Evolutionary conservation across 164 flowering plant species (phyloP), one percentile per base, ranked within the genome.

Genomic region (Cinnamomum micranthum): DNA sequence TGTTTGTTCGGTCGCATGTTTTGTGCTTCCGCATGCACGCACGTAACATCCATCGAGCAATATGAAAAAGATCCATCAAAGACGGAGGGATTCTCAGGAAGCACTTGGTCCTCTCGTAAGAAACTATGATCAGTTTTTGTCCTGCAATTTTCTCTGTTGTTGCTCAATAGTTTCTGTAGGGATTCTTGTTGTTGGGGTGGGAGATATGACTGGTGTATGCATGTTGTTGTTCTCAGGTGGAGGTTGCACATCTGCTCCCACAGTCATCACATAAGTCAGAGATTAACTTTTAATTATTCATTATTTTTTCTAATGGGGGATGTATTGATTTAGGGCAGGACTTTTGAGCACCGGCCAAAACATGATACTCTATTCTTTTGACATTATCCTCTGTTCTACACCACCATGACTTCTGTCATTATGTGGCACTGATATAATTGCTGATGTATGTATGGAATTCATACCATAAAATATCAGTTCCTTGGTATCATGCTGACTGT

Each of bases 81-180:
- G 80, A 95, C 73, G 1, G 95, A 86, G 94, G 83, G 96, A 92
- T 28, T 92, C 97, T 69, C 91, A 89, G 69, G 98, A 95, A 17
- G 98, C 99, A 65, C 95, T 95, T 76, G 86, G 86, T 74, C 97
- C 99, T 79, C 92, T 95, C 52, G 99, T 95, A 74, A 85, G 92
- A 65, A 31, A 11, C 19, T 28, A 12, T 66, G 5, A 7, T 35
- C 47, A 6, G 47, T 41, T 17, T 31, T 25, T 66, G 2, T 66
- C 19, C 50, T 31, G 19, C 47, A 23, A 22, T 64, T 64, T 64
- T 27, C 33, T 23, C 13, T 64, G 24, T 13, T 19, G 15, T 31
- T 31, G 0, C 13, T 65, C 35, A 2, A 17, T 65, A 28, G 15
- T 35, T 35, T 35, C 1, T 35, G 47, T 6, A 35, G 47, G 47